These are phyloP conservation scores for Colletotrichum noveboracense DNA, from an alignment of 2,329 filamentous ascomycete species.

Conservation along the genomic window DNA sequence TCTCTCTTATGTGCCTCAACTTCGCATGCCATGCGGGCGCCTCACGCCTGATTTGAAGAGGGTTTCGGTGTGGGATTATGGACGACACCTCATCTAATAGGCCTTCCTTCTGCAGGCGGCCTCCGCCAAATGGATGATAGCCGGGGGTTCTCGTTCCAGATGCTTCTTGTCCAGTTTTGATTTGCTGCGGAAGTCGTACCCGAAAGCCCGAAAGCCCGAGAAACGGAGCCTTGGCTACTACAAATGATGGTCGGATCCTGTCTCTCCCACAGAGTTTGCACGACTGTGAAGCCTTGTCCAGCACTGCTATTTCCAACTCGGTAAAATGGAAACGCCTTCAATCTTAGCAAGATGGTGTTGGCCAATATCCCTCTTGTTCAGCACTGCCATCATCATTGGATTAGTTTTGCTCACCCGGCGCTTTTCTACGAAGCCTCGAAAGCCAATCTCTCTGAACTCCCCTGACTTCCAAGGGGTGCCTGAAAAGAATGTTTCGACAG, in stretches of 20 bases:
- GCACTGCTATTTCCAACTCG: background rate
- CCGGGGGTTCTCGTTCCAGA: background rate
- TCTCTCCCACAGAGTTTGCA: background rate
- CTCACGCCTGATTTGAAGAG: background rate
- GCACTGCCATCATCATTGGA: background rate
- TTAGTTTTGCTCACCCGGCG: background rate
- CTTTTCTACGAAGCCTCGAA: background rate
- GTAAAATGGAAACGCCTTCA: background rate
- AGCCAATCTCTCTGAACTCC: background rate
- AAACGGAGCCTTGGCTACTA: background rate
- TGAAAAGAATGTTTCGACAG: background rate
- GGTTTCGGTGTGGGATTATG: background rate
- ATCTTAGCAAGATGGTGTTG: background rate
- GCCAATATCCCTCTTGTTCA: background rate
- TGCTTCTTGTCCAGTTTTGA: fast-evolving
- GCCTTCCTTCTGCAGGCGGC: background rate
- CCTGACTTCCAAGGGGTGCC: background rate
- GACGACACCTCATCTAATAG: background rate
- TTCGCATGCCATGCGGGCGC: background rate
- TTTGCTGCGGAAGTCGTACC: background rate
- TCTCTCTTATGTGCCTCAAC: background rate
- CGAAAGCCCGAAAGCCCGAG: background rate
- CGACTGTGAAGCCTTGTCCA: background rate
- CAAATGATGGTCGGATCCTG: background rate
- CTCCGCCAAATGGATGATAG: background rate